phyloP scores from a whole-genome alignment of 2,329 filamentous ascomycete species.

The Colletotrichum truncatum region DNA sequence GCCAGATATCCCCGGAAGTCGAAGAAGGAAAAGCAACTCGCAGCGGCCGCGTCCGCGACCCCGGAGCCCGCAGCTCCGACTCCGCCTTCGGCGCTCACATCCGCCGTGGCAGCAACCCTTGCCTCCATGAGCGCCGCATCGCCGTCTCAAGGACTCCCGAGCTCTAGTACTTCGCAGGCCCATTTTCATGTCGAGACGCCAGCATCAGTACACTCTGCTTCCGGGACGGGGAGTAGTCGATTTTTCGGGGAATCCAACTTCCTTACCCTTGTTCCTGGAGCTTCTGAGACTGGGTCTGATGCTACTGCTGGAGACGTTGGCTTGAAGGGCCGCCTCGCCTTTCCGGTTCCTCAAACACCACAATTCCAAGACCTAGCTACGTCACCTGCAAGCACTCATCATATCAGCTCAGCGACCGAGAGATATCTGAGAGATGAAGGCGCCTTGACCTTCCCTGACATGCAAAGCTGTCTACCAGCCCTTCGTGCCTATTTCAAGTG shows the following conservation, averaged over 20 bases:
- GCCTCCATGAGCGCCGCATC: slow-evolving; percentile 18
- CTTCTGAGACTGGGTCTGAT: not conserved
- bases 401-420: slow-evolving; percentile 32
- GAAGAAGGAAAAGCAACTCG: slow-evolving; percentile 11
- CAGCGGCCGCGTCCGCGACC: not conserved
- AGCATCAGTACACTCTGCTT: slow-evolving; percentile 3
- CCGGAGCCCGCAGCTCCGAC: not conserved
- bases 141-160: slow-evolving; percentile 14
- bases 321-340: slow-evolving; percentile 30
- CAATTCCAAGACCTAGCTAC: slow-evolving; percentile 15
- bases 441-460: slow-evolving; percentile 32
- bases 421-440: slow-evolving; percentile 34
- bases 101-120: slow-evolving; percentile 10
- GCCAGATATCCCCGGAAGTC: slow-evolving; percentile 31
- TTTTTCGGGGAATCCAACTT: slow-evolving; percentile 52
- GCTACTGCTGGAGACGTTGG: not conserved
- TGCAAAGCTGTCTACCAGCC: slow-evolving; percentile 31
- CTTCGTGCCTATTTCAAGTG: slow-evolving; percentile 63
- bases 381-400: slow-evolving; percentile 16
- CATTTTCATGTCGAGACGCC: slow-evolving; percentile 23
- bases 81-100: not conserved
- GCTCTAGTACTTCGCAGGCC: not conserved
- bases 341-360: slow-evolving; percentile 26
- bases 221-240: slow-evolving; percentile 27
- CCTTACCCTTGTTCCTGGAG: slow-evolving; percentile 41